Evolutionary conservation across 345 rosid genomes (phyloP), one percentile per base, ranked within the genome.

Genomic region (Citrus glauca): DNA sequence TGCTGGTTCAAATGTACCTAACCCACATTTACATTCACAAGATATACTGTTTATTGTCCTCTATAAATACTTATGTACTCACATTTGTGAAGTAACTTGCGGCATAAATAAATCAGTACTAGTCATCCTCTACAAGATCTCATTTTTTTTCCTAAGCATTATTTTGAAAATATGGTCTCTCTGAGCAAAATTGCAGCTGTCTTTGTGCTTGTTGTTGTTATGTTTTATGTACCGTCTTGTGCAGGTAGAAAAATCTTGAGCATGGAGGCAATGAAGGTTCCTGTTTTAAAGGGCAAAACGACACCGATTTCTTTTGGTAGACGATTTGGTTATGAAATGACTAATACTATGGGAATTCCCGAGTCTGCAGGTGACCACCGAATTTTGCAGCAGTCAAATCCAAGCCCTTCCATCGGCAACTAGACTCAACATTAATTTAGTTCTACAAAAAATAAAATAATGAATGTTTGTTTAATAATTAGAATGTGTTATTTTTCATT

Each of bases 241-340:
- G 72, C 72, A 27, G 77, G 71, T 7, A 11, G 76, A 56, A 78
- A 78, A 53, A 7, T 64, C 20, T 62, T 53, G 40, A 40, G 19
- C 33, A 20, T 20, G 27, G 42, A 27, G 59, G 38, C 60, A 5
- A 30, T 2, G 60, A 30, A 61, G 22, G 19, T 2, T 6, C 72
- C 69, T 56, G 42, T 55, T 37, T 14, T 40, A 67, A 53, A 35
- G n/a, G 71, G 5, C 37, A 65, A 30, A 62, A 62, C 66, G 17
- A 32, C 66, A 45, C 50, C 50, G 5, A 35, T 35, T 64, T 30
- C 40, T 64, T 64, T 17, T 32, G 48, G 42, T 0, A 60, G 50
- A 42, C 22, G 20, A 0, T 32, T 64, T 32, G 59, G 35, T 22
- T 9, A 77, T 69, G 27, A 13, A 30, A 22, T 28, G 17, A 40